Evolutionary conservation across 2,329 filamentous ascomycete genomes (phyloP).

Genomic region (Colletotrichum sp.): DNA sequence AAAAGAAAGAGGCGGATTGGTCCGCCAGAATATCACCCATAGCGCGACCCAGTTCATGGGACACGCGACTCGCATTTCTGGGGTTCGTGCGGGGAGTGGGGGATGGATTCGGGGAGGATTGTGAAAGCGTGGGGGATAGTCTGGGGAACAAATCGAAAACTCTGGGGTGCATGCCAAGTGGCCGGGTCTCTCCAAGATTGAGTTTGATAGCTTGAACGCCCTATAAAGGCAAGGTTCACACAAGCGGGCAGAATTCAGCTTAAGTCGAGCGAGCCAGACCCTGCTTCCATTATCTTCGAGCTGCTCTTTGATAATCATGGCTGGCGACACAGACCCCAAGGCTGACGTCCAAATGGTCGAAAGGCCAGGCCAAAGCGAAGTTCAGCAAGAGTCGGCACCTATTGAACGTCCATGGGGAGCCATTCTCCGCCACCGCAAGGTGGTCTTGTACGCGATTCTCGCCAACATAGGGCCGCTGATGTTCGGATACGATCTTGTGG

Average conservation of each 20-base stretch:
- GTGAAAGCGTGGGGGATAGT: background rate
- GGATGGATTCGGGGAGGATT: background rate
- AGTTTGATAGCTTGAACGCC: background rate
- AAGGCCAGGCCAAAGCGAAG: background rate
- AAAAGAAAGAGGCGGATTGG: background rate
- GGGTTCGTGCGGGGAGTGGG: background rate
- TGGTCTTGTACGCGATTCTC: background rate
- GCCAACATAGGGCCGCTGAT: background rate
- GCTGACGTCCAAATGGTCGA: background rate
- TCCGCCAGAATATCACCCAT: background rate
- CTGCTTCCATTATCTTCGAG: background rate
- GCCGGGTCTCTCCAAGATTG: background rate
- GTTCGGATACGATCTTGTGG: slow-evolving; percentile 2
- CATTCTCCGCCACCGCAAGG: background rate
- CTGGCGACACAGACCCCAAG: background rate
- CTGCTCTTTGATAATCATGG: background rate
- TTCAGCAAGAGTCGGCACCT: background rate
- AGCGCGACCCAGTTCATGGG: rapidly evolving
- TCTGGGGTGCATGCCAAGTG: background rate
- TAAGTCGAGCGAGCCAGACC: background rate
- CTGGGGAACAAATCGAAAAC: background rate
- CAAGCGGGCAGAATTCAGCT: background rate
- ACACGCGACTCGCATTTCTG: background rate
- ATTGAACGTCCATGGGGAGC: background rate
- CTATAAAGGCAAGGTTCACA: background rate